Percentiles rank a stretch among this genome's conserved stretches.
Conservation (phyloP, 257 asterid genomes). For the Solanum habrochaites region DNA sequence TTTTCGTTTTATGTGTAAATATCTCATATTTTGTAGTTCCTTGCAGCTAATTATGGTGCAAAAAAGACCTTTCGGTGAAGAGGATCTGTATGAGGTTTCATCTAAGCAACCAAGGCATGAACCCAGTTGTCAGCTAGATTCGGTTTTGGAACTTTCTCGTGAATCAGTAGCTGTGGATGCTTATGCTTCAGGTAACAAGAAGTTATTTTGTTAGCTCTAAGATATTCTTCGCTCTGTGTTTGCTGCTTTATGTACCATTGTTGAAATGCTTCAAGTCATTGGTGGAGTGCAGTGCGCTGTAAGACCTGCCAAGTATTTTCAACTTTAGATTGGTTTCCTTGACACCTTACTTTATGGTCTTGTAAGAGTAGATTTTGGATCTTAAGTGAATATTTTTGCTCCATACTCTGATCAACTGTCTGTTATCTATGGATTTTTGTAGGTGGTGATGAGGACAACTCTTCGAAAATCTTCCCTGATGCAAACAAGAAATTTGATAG, state of each 20-base stretch:
- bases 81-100: slow-evolving; percentile 42
- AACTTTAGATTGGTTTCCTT: not conserved
- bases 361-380: not conserved
- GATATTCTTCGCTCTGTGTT: not conserved
- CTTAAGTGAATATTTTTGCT: not conserved
- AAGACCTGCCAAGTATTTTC: not conserved
- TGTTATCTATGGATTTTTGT: not conserved
- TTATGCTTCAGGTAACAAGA: slow-evolving; percentile 26
- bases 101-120: slow-evolving; percentile 49
- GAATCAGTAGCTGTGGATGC: not conserved
- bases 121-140: slow-evolving; percentile 4
- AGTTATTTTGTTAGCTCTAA: not conserved
- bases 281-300: not conserved
- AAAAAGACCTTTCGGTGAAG: slow-evolving; percentile 53
- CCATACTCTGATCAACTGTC: not conserved
- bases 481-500: not conserved
- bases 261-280: not conserved
- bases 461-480: not conserved
- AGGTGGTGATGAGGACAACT: not conserved
- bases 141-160: slow-evolving; percentile 16
- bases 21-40: not conserved
- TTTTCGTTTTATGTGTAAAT: not conserved
- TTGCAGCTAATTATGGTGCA: slow-evolving; percentile 34
- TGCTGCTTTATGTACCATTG: not conserved
- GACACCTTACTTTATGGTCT: not conserved